Base-by-base conservation (phyloP, 345 rosid species). In the Lepidium aucheri region DNA sequence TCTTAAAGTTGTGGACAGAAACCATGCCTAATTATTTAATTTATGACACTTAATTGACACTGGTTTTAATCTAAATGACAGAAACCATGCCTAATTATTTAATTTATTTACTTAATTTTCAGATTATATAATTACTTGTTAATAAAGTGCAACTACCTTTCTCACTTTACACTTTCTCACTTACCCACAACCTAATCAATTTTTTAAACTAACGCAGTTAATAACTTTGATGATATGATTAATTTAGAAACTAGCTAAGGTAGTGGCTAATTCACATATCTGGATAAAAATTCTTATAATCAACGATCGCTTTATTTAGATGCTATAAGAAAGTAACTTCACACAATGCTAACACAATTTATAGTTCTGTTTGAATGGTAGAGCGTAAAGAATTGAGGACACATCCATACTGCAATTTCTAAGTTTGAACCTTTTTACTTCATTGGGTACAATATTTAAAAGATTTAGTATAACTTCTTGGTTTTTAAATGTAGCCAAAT, bases 311-410 rank as follows among this genome's bases (percentile, higher is more conserved):
- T 38, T 26, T 11, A n/a, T 46, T 9, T 20, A 17, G 51, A 71
- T 35, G 69, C 57, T 30, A 64, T 58, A 44, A 62, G 20, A 63
- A 56, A 64, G 70, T 14, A 58, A 58, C 41, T 50, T 39, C 45
- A 41, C 8, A 60, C 61, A 39, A 10, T 49, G 30, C 30, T 6
- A 26, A 26, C 30, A 26, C 30, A 26, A 26, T 26, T 24, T 4
- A 26, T 0, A 26, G 2, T 26, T 26, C 3, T 4, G 5, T 2
- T 24, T 24, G 26, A 24, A 2, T 24, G 26, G 26, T 24, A 24
- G 26, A 2, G 26, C 0, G 26, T 0, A 24, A 3, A 24, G 4
- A 2, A 24, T 3, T 24, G 2, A 24, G 26, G 4, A 24, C 26
- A 24, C 26, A 24, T 2, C 1, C 1, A 20, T 24, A 3, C 0